phyloP scores from a whole-genome alignment of 2,329 filamentous ascomycete species.

The Allantophomopsis cytisporea region DNA sequence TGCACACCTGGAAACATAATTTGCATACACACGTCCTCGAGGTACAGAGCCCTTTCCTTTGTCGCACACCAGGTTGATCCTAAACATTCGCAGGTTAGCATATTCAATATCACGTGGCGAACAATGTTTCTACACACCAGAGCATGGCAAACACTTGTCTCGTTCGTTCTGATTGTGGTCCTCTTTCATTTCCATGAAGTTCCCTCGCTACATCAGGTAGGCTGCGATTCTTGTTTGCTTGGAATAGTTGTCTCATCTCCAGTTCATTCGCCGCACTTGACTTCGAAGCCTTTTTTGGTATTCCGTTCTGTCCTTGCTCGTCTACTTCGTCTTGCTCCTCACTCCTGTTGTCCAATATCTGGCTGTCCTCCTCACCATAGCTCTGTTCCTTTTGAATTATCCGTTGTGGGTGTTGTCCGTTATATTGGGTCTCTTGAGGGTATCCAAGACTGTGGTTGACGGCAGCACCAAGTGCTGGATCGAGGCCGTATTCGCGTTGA shows the following conservation, averaged over 20 bases:
- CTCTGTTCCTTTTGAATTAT: conserved; percentile 38
- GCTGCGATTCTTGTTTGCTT: conserved; percentile 51
- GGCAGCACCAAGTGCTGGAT: conserved; percentile 32
- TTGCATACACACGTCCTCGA: conserved; percentile 84
- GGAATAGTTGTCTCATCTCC: conserved; percentile 64
- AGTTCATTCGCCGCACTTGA: conserved; percentile 70
- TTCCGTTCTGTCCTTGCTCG: conserved; percentile 27
- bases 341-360: conserved; percentile 39
- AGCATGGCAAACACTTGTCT: conserved; percentile 83
- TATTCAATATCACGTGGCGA: neutral
- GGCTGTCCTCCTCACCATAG: conserved; percentile 43
- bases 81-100: conserved; percentile 18
- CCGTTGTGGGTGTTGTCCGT: conserved; percentile 35
- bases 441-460: conserved; percentile 29
- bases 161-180: conserved; percentile 69
- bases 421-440: conserved; percentile 25
- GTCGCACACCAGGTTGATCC: conserved; percentile 61
- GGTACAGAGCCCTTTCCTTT: conserved; percentile 78
- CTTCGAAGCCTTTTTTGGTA: conserved; percentile 42
- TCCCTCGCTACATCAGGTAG: conserved; percentile 63
- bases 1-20: conserved; percentile 86
- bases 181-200: conserved; percentile 66
- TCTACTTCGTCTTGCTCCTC: conserved; percentile 45
- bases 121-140: conserved; percentile 44
- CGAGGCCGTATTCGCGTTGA: conserved; percentile 32